Percentiles rank a stretch among this genome's conserved stretches.
These are phyloP conservation scores for Didymella exigua DNA, from an alignment of 2,329 filamentous ascomycete species.

Conservation along the genomic window DNA sequence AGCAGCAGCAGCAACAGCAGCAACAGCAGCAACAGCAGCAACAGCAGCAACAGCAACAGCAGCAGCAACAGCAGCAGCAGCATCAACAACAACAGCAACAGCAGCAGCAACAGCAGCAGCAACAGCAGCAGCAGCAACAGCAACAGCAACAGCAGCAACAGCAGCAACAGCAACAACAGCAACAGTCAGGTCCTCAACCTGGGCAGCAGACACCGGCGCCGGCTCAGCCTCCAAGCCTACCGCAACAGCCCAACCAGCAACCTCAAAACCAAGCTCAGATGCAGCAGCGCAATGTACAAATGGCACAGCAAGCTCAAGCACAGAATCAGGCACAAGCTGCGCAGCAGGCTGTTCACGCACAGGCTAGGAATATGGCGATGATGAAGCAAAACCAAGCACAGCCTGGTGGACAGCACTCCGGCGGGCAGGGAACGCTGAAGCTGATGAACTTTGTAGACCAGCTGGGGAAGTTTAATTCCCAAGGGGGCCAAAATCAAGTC, in stretches of 20 bases:
- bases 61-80: conserved; percentile 32
- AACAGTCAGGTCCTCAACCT: conserved; percentile 50
- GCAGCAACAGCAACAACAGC: conserved; percentile 46
- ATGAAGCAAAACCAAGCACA: conserved; percentile 38
- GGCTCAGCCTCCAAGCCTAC: conserved; percentile 43
- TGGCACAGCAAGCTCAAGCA: conserved; percentile 30
- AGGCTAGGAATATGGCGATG: conserved; percentile 36
- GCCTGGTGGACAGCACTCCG: conserved; percentile 29
- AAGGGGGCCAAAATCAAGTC: conserved; percentile 64
- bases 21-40: conserved; percentile 48
- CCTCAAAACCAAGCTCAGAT: conserved; percentile 45
- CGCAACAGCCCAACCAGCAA: conserved; percentile 42
- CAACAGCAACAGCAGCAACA: conserved; percentile 48
- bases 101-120: conserved; percentile 44
- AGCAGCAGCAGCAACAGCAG: conserved; percentile 46
- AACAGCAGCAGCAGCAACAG: conserved; percentile 47
- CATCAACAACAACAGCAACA: conserved; percentile 50
- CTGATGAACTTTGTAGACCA: conserved; percentile 63
- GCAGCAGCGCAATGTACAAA: conserved; percentile 27
- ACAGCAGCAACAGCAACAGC: conserved; percentile 48
- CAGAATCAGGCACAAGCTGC: conserved; percentile 25
- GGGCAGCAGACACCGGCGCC: conserved; percentile 52
- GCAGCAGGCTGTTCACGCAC: conserved; percentile 21
- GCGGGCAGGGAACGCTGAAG: conserved; percentile 55
- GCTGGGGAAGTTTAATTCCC: conserved; percentile 57